phyloP scores from a whole-genome alignment of 176 grass and related monocot species.

The Tillandsia leiboldiana region DNA sequence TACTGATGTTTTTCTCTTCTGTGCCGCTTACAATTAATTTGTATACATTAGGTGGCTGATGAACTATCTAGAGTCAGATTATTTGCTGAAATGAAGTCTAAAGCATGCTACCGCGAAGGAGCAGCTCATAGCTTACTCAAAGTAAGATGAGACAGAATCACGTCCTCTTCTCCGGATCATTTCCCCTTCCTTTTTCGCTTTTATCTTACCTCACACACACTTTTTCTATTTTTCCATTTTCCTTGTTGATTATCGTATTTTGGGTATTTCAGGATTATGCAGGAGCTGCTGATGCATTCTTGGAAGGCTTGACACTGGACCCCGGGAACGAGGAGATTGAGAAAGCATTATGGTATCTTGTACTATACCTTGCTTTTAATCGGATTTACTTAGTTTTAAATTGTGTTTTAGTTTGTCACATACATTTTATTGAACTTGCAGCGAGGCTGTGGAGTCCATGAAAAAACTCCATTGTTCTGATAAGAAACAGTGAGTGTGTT shows the following conservation, averaged over 20 bases:
- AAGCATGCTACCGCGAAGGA: conserved; percentile 29
- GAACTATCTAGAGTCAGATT: conserved; percentile 5
- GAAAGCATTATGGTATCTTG: conserved; percentile 19
- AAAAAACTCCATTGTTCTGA: too few relatives aligned
- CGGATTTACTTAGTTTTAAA: too few relatives aligned
- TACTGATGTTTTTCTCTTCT: conserved; percentile 7
- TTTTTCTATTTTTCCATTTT: background rate
- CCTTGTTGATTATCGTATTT: conserved; percentile 1
- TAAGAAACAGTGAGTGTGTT: too few relatives aligned
- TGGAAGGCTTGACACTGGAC: conserved; percentile 22
- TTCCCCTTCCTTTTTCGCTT: too few relatives aligned
- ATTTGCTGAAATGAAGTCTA: conserved; percentile 19
- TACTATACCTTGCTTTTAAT: too few relatives aligned
- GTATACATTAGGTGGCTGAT: conserved; percentile 14
- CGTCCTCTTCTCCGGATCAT: too few relatives aligned
- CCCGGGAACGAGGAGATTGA: conserved; percentile 19
- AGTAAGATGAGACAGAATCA: conserved; percentile 4
- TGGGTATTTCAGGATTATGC: conserved; percentile 27
- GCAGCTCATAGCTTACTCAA: conserved; percentile 38
- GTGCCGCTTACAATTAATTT: background rate
- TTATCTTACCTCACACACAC: too few relatives aligned
- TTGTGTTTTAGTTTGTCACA: too few relatives aligned
- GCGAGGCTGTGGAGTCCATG: too few relatives aligned
- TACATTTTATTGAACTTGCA: too few relatives aligned
- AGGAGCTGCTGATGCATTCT: conserved; percentile 20